A percentile compares a stretch with the other conserved stretches of the same genome.
Evolutionary conservation across 495 filamentous ascomycete genomes (phyloP).

Genomic region (Bombardia bombarda): DNA sequence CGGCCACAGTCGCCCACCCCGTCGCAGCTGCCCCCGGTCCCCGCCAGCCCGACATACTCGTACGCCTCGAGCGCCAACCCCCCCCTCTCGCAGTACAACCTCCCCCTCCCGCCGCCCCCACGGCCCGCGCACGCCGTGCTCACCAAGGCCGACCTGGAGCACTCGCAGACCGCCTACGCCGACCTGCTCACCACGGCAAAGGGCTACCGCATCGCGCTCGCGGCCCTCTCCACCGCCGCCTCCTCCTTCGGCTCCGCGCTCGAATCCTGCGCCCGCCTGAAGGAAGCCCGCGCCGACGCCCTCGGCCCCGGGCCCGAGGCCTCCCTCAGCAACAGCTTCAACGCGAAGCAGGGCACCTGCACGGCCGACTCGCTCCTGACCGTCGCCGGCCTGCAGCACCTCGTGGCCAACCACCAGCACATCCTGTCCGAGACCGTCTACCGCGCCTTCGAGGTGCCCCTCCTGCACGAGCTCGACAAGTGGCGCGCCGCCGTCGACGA

Average conservation of each 20-base stretch:
- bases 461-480: slow-evolving; percentile 55
- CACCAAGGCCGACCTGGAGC: slow-evolving; percentile 51
- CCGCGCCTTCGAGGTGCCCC: slow-evolving; percentile 54
- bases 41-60: slow-evolving; percentile 51
- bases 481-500: slow-evolving; percentile 51
- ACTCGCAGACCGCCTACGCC: slow-evolving; percentile 51
- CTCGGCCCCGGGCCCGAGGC: slow-evolving; percentile 23
- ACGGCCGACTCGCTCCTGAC: slow-evolving; percentile 52
- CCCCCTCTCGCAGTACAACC: slow-evolving; percentile 41
- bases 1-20: slow-evolving; percentile 38
- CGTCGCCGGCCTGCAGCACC: slow-evolving; percentile 53
- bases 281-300: slow-evolving; percentile 46
- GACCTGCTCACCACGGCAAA: slow-evolving; percentile 52
- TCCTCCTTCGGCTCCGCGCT: slow-evolving; percentile 53
- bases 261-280: slow-evolving; percentile 56
- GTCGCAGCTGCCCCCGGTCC: slow-evolving; percentile 44
- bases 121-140: slow-evolving; percentile 47
- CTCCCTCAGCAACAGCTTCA: slow-evolving; percentile 39
- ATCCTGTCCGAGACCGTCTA: slow-evolving; percentile 58
- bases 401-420: slow-evolving; percentile 58
- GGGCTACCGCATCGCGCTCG: slow-evolving; percentile 49
- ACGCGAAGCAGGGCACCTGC: slow-evolving; percentile 44
- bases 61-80: slow-evolving; percentile 54
- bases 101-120: slow-evolving; percentile 51
- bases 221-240: slow-evolving; percentile 47